Evolutionary conservation across 306 rosid genomes (phyloP), one percentile per base, ranked within the genome.

Genomic region (Vicia faba): DNA sequence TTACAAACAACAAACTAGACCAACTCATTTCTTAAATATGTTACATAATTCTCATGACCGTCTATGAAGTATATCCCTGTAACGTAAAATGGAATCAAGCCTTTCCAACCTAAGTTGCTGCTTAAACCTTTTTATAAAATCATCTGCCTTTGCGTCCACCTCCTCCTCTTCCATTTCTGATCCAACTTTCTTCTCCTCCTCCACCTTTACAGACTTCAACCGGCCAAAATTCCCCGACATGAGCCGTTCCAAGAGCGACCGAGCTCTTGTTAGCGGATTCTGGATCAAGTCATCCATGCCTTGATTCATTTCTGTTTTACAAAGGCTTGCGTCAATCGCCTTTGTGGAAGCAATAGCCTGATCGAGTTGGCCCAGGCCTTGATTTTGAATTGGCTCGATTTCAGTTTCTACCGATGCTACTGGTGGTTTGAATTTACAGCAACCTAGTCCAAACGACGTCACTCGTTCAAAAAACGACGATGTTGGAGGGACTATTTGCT

Each of bases 71-170:
- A 25, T 62, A 7, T 83, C 81, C 56, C 75, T 75, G 73, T 56
- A 81, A 57, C 98, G 89, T 57, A 81, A 61, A 15, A 92, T 66
- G 4, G 98, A 89, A 14, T 89, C 76, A 12, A 87, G 84, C 81
- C 96, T 88, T 59, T 92, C 96, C 75, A 89, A 43, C 77, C 60
- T 83, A 43, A 92, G 77, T 69, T 92, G 98, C 76, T 87, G 84
- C 72, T 76, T 89, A 59, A 92, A 92, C 61, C 73, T 86, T 72
- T 82, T 89, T 4, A 92, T 92, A 29, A 92, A 92, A 76, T 89
- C 91, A 54, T 89, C 96, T 4, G 96, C 96, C 58, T 81, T 89
- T 3, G 80, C 88, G 38, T 92, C 93, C 18, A 92, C 95, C 3
- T 44, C 86, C n/a, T 83, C 85, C 4, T 82, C 92, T 2, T 82